A percentile compares a stretch with the other conserved stretches of the same genome.
These are phyloP conservation scores for Myriosclerotinia curreyana DNA, from an alignment of 2,329 filamentous ascomycete species.

Conservation along the genomic window DNA sequence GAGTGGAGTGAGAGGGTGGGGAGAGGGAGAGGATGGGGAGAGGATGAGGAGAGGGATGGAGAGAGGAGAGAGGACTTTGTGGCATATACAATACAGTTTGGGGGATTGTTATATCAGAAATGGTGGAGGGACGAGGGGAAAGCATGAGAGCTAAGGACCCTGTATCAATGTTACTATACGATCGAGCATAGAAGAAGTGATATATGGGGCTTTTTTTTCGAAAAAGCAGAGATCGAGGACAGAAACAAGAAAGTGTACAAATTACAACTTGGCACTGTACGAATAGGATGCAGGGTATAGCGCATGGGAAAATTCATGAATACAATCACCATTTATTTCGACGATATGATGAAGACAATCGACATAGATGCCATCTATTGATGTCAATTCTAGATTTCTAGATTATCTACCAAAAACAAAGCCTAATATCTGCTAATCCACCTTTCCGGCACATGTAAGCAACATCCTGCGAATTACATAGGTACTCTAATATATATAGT, in stretches of 20 bases:
- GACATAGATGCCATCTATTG: background rate
- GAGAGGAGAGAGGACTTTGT: too few relatives aligned
- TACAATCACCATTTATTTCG: constrained; percentile 8
- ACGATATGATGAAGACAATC: background rate
- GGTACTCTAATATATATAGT: background rate
- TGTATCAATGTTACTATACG: too few relatives aligned
- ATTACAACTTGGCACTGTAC: background rate
- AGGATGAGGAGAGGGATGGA: background rate
- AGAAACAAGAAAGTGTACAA: background rate
- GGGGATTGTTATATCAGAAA: too few relatives aligned
- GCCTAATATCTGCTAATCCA: background rate
- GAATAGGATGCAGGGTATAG: constrained; percentile 17
- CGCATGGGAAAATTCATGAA: background rate
- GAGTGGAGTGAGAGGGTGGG: background rate
- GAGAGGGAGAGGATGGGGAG: background rate
- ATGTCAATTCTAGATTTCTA: background rate
- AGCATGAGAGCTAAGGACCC: too few relatives aligned
- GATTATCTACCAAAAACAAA: background rate
- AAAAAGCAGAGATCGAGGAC: background rate
- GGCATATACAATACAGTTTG: too few relatives aligned
- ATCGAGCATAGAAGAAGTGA: too few relatives aligned
- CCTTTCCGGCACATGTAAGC: background rate
- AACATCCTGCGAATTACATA: background rate
- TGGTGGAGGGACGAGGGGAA: too few relatives aligned
- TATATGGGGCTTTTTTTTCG: background rate